Conservation (phyloP, 1,284 basidiomycete genomes). For the Afroboletus lepidellus region DNA sequence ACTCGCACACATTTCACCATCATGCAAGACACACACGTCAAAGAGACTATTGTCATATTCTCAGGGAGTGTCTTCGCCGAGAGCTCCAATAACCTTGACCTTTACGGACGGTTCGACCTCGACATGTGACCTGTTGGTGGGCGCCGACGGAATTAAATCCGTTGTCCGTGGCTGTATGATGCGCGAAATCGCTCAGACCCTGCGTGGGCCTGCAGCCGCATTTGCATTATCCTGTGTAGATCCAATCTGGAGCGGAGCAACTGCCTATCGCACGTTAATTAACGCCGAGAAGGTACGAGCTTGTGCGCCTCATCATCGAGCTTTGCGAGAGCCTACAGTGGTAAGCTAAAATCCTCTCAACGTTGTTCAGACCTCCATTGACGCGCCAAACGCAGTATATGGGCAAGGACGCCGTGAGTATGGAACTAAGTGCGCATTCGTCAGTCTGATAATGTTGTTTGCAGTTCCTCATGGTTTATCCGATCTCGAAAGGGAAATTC, state of each 20-base stretch:
- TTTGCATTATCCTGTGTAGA: conserved; percentile 28
- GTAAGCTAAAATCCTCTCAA: conserved; percentile 19
- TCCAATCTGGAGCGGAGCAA: conserved; percentile 44
- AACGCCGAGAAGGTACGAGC: conserved; percentile 34
- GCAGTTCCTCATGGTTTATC: conserved; percentile 28
- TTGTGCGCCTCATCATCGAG: conserved; percentile 37
- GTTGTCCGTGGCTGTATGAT: conserved; percentile 44
- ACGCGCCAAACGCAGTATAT: conserved; percentile 21
- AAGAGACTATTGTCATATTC: conserved; percentile 42
- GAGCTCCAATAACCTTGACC: conserved; percentile 34
- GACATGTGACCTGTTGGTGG: conserved; percentile 47
- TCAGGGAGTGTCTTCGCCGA: conserved; percentile 25
- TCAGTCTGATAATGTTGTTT: conserved; percentile 5
- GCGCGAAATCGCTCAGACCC: conserved; percentile 24
- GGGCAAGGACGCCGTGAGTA: conserved; percentile 29
- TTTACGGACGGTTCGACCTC: conserved; percentile 46
- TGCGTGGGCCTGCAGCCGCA: conserved; percentile 13
- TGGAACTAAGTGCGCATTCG: too few relatives aligned
- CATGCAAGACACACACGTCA: conserved; percentile 34
- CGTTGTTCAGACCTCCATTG: neutral
- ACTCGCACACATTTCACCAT: conserved; percentile 34
- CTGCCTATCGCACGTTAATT: conserved; percentile 42
- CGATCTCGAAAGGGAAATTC: conserved; percentile 30
- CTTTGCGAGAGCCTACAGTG: conserved; percentile 25
- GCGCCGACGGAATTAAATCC: conserved; percentile 55